Conservation (phyloP, 177 flowering plant genomes). For the Vitis hybrid region DNA sequence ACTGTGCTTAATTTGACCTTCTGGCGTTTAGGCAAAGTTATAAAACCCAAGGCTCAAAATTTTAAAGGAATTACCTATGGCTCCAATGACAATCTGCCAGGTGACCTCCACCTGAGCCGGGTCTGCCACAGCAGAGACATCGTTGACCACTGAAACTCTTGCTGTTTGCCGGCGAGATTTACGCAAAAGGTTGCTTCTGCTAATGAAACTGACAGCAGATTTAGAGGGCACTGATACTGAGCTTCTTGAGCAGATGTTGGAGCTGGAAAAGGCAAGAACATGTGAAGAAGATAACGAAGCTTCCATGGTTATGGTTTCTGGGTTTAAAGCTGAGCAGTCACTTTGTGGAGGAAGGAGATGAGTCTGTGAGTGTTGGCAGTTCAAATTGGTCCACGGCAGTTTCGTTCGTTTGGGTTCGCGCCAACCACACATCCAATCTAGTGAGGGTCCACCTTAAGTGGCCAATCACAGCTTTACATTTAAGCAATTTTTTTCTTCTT, state of each 20-base stretch:
- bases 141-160: slow-evolving; percentile 21
- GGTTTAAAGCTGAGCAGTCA: not conserved
- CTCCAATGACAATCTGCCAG: slow-evolving; percentile 77
- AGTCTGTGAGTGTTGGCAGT: not conserved
- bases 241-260: not conserved
- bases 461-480: not conserved
- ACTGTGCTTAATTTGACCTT: no score
- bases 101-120: slow-evolving; percentile 41
- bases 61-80: slow-evolving; percentile 40
- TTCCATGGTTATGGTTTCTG: slow-evolving; percentile 1
- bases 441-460: not conserved
- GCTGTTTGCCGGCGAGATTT: slow-evolving; percentile 1
- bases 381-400: slow-evolving; percentile 15
- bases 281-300: slow-evolving; percentile 9
- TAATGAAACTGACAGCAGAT: not conserved
- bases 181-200: slow-evolving; percentile 8
- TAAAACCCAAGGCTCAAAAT: not conserved
- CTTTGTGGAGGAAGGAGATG: not conserved
- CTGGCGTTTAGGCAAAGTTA: not conserved
- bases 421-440: slow-evolving; percentile 23
- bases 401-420: slow-evolving; percentile 17
- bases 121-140: slow-evolving; percentile 25
- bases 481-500: not conserved
- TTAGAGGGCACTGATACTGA: not conserved
- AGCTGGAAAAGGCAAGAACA: not conserved